Evolutionary conservation across 805 yeast species (phyloP).

Genomic region (Zygoascus tannicola): DNA sequence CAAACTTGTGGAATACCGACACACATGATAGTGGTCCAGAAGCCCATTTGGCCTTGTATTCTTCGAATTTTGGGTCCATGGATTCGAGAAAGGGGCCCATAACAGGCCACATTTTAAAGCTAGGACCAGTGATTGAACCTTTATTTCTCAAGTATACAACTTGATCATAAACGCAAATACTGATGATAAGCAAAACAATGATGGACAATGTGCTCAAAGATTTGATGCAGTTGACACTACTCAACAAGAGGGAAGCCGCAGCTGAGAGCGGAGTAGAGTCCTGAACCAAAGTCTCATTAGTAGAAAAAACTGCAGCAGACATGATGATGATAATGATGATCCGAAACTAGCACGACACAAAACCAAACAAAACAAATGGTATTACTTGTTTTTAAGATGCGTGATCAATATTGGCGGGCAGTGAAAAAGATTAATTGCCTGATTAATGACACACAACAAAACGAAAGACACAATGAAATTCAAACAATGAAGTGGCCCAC

Average conservation of each 20-base stretch:
- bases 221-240: not conserved
- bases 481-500: too few relatives aligned
- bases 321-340: too few relatives aligned
- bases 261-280: too few relatives aligned
- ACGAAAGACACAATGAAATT: too few relatives aligned
- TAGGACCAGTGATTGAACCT: conserved; percentile 88
- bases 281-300: too few relatives aligned
- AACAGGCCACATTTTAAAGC: conserved; percentile 81
- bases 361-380: too few relatives aligned
- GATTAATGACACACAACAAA: too few relatives aligned
- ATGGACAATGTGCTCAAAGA: conserved; percentile 12
- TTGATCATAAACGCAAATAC: conserved; percentile 28
- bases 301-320: too few relatives aligned
- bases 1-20: conserved; percentile 95
- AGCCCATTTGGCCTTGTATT: conserved; percentile 86
- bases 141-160: conserved; percentile 70
- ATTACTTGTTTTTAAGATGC: too few relatives aligned
- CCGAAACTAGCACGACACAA: too few relatives aligned
- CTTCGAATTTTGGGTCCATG: conserved; percentile 91
- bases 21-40: conserved; percentile 94
- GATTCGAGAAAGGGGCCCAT: conserved; percentile 95
- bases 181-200: conserved; percentile 15
- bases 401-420: too few relatives aligned
- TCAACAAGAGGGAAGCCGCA: not conserved
- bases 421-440: too few relatives aligned